Conservation (phyloP, 1,284 basidiomycete species). For the Austroboletus niveus region DNA sequence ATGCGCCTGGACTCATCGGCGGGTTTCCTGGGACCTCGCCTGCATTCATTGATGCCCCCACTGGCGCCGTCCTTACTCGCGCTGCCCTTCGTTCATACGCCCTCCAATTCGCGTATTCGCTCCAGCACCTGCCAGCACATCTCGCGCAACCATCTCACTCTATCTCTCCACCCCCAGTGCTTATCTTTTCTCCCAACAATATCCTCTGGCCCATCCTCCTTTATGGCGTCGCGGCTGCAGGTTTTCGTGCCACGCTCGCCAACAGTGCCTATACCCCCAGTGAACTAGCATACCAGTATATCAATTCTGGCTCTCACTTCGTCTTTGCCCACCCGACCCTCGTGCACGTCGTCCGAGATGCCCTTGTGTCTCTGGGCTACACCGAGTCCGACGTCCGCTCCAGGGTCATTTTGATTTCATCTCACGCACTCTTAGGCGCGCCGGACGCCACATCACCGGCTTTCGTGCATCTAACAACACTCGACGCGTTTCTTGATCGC, state of each 20-base stretch:
- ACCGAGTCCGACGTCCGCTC: slow-evolving; percentile 36
- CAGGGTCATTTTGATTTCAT: slow-evolving; percentile 46
- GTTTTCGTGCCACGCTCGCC: slow-evolving; percentile 47
- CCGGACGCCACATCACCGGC: slow-evolving; percentile 29
- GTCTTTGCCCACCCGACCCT: slow-evolving; percentile 55
- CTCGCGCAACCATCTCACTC: slow-evolving; percentile 32
- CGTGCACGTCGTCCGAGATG: slow-evolving; percentile 41
- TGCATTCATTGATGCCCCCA: slow-evolving; percentile 68
- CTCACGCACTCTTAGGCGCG: slow-evolving; percentile 37
- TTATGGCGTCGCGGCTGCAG: slow-evolving; percentile 54
- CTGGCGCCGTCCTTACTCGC: slow-evolving; percentile 57
- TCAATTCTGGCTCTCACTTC: slow-evolving; percentile 53
- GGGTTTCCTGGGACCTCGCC: slow-evolving; percentile 41
- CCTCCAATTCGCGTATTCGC: slow-evolving; percentile 48
- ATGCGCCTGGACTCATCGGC: slow-evolving; percentile 37
- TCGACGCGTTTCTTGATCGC: slow-evolving; percentile 44
- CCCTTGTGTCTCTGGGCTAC: slow-evolving; percentile 43
- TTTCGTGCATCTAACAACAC: slow-evolving; percentile 27
- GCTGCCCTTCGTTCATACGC: slow-evolving; percentile 42
- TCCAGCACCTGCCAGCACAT: slow-evolving; percentile 37
- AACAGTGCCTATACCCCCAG: slow-evolving; percentile 45
- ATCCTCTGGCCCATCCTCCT: slow-evolving; percentile 62
- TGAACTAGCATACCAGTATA: slow-evolving; percentile 51
- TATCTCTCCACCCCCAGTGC: slow-evolving; percentile 33
- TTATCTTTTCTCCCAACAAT: slow-evolving; percentile 62